phyloP scores from a whole-genome alignment of 345 rosid genomes.

The Triadica sebifera region DNA sequence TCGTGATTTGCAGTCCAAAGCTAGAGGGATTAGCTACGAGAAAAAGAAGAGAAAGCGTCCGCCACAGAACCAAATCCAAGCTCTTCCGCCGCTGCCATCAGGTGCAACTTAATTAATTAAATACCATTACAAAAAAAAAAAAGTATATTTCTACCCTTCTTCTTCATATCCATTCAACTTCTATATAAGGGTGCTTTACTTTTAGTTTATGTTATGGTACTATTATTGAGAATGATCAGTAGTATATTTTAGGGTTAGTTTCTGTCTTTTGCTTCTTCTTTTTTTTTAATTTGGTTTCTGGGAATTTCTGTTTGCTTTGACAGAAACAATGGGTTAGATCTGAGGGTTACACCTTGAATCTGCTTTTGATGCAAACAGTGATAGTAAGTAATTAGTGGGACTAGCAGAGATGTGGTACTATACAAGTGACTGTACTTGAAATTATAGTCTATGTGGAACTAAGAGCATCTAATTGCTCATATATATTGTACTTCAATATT shows the following conservation, averaged over 20 bases:
- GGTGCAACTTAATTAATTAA: conserved; percentile 33
- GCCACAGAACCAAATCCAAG: conserved; percentile 35
- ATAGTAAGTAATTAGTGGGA: conserved; percentile 20
- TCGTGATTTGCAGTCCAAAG: conserved; percentile 33
- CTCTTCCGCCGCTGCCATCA: conserved; percentile 33
- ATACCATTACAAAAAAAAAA: background rate
- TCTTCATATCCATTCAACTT: background rate
- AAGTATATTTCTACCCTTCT: background rate
- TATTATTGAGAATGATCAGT: too few relatives aligned
- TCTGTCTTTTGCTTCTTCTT: background rate
- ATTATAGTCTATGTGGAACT: conserved; percentile 24
- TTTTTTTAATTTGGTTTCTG: background rate
- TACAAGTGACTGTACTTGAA: conserved; percentile 32
- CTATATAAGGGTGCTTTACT: background rate
- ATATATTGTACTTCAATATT: conserved; percentile 25
- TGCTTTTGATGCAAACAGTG: conserved; percentile 40
- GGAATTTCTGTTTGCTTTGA: conserved; percentile 18
- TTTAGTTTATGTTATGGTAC: background rate
- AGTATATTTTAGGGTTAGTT: conserved; percentile 23
- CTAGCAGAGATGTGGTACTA: conserved; percentile 18
- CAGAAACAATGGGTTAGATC: conserved; percentile 21
- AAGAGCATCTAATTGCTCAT: conserved; percentile 30
- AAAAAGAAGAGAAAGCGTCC: conserved; percentile 38
- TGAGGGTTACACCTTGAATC: conserved; percentile 15
- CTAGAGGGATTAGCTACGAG: conserved; percentile 36